These are phyloP conservation scores for Artemisia annua DNA, from an alignment of 129 eudicot genomes.

Conservation along the genomic window DNA sequence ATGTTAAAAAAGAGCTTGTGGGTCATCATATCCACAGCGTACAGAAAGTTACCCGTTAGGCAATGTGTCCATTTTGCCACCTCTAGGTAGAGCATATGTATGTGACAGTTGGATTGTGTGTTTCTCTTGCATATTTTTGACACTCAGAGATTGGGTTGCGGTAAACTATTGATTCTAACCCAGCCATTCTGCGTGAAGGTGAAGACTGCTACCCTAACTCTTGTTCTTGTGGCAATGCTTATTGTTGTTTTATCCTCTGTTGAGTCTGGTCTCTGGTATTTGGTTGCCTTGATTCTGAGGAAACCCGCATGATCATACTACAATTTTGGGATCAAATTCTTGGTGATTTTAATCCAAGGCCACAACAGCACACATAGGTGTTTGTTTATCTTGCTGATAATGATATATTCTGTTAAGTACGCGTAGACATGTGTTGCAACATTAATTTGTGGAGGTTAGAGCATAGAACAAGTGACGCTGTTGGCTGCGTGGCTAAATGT, in stretches of 20 bases:
- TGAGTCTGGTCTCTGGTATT: slow-evolving; percentile 71
- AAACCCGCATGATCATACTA: slow-evolving; percentile 40
- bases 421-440: neutral
- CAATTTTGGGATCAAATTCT: neutral
- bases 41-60: neutral
- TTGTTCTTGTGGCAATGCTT: slow-evolving; percentile 80
- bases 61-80: neutral
- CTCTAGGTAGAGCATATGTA: neutral
- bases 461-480: neutral
- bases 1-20: no score
- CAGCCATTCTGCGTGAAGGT: slow-evolving; percentile 45
- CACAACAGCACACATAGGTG: neutral
- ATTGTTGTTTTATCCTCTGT: slow-evolving; percentile 80
- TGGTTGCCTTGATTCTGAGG: slow-evolving; percentile 58
- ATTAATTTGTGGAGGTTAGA: neutral
- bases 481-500: no score
- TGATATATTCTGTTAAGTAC: neutral
- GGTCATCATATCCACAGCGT: neutral
- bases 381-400: neutral
- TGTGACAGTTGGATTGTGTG: neutral
- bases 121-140: neutral
- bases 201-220: slow-evolving; percentile 85
- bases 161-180: neutral
- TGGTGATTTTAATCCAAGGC: neutral
- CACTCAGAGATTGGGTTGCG: neutral